A percentile compares a stretch with the other conserved stretches of the same genome.
Evolutionary conservation across 306 rosid genomes (phyloP).

Genomic region (Vigna radiata): DNA sequence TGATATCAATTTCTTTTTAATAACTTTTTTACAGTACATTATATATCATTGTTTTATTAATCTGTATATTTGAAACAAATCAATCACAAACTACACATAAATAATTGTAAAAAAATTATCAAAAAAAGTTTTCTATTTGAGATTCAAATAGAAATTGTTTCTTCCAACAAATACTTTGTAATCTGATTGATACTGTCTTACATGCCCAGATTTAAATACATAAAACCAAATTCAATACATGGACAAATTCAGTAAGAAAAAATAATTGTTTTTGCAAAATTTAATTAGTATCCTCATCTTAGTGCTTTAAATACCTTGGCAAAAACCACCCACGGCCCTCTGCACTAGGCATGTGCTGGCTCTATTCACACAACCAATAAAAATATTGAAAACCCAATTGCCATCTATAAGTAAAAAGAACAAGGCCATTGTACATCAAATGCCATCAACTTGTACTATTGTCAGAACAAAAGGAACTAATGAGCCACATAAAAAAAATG

Average conservation of each 20-base stretch:
- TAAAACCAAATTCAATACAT: background rate
- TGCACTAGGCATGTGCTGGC: conserved; percentile 37
- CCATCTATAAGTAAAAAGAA: conserved; percentile 5
- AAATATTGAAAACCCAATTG: conserved; percentile 27
- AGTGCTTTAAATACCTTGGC: conserved; percentile 29
- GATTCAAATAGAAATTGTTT: background rate
- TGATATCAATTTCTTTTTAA: no score
- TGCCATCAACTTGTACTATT: conserved; percentile 11
- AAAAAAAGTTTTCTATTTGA: no score
- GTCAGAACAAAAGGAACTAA: conserved; percentile 25
- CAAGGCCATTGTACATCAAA: conserved; percentile 24
- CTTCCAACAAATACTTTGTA: background rate
- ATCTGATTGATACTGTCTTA: background rate
- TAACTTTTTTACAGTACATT: no score
- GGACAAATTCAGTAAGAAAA: background rate
- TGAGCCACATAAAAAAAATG: conserved; percentile 17
- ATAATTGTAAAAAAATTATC: no score
- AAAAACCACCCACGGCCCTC: background rate
- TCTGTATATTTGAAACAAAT: no score
- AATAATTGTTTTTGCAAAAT: background rate
- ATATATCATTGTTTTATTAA: no score
- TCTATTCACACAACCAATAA: conserved; percentile 22
- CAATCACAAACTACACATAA: no score
- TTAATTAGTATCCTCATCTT: background rate
- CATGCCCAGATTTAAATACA: no score